phyloP scores from a whole-genome alignment of 2,329 filamentous ascomycete genomes.

The Neonectria faginata region DNA sequence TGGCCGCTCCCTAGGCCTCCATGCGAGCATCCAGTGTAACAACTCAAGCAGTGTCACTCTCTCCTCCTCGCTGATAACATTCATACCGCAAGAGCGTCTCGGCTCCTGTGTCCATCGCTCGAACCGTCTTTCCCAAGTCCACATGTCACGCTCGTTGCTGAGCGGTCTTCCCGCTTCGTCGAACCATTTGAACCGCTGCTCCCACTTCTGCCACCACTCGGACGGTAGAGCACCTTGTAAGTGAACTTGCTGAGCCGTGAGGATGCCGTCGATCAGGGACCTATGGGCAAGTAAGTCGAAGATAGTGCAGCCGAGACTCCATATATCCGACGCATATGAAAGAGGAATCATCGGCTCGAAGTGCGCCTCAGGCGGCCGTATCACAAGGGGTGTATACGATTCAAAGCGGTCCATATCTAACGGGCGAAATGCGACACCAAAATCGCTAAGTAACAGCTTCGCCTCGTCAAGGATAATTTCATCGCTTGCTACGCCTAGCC shows the following conservation, averaged over 20 bases:
- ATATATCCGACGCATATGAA: conserved; percentile 53
- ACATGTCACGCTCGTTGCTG: conserved; percentile 19
- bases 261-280: conserved; percentile 35
- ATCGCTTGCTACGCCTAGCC: conserved; percentile 50
- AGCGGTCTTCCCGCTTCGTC: conserved; percentile 30
- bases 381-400: conserved; percentile 47
- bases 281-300: conserved; percentile 49
- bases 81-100: conserved; percentile 15
- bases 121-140: conserved; percentile 27
- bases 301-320: conserved; percentile 54
- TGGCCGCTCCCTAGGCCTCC: conserved; percentile 21
- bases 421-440: conserved; percentile 52
- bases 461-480: conserved; percentile 44
- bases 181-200: conserved; percentile 36
- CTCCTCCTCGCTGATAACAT: conserved; percentile 9
- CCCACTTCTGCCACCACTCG: conserved; percentile 42
- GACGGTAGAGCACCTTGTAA: conserved; percentile 32
- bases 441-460: conserved; percentile 47
- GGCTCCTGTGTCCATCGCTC: conserved; percentile 26
- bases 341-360: conserved; percentile 52
- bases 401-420: conserved; percentile 35
- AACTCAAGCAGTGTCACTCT: conserved; percentile 16
- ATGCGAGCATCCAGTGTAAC: conserved; percentile 30
- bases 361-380: conserved; percentile 50
- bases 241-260: conserved; percentile 34